Conservation (phyloP, 1,139 yeast species). For the Ashbya aceris region DNA sequence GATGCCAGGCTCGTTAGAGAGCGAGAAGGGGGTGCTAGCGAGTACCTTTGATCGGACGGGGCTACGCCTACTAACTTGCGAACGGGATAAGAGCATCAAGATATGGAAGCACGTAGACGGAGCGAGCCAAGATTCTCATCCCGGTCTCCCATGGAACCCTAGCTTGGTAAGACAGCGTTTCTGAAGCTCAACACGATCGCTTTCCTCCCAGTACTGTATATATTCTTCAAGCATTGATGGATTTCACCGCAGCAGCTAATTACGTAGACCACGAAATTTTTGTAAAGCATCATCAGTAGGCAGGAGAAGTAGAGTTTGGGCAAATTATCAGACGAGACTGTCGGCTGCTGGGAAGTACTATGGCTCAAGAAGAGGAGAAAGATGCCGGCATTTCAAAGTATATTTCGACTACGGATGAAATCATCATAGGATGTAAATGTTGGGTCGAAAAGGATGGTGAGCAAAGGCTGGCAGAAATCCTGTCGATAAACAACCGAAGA, state of each 20-base stretch:
- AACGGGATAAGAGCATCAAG: slow-evolving; percentile 81
- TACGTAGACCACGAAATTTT: too few relatives aligned
- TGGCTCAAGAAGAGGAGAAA: slow-evolving; percentile 16
- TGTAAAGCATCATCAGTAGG: too few relatives aligned
- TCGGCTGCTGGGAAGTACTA: slow-evolving; percentile 1
- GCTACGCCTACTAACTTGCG: slow-evolving; percentile 72
- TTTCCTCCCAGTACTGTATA: too few relatives aligned
- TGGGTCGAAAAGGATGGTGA: slow-evolving; percentile 76
- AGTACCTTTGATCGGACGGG: slow-evolving; percentile 77
- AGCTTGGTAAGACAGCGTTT: slow-evolving; percentile 23
- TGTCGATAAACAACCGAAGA: slow-evolving; percentile 67
- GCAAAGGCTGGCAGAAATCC: slow-evolving; percentile 71
- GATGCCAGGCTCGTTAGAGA: slow-evolving; percentile 60
- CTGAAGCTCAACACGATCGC: slow-evolving; percentile 6
- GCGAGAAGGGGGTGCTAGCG: slow-evolving; percentile 62
- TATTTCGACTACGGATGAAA: slow-evolving; percentile 36
- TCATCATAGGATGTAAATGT: slow-evolving; percentile 68
- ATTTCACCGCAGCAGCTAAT: too few relatives aligned
- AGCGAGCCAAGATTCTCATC: slow-evolving; percentile 39
- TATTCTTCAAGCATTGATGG: too few relatives aligned
- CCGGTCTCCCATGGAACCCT: slow-evolving; percentile 42
- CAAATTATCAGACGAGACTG: too few relatives aligned
- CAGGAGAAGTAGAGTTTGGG: too few relatives aligned
- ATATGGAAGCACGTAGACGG: slow-evolving; percentile 59
- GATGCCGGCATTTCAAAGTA: slow-evolving; percentile 21